These are phyloP conservation scores for Plantago ovata DNA, from an alignment of 257 asterid species.

Conservation along the genomic window DNA sequence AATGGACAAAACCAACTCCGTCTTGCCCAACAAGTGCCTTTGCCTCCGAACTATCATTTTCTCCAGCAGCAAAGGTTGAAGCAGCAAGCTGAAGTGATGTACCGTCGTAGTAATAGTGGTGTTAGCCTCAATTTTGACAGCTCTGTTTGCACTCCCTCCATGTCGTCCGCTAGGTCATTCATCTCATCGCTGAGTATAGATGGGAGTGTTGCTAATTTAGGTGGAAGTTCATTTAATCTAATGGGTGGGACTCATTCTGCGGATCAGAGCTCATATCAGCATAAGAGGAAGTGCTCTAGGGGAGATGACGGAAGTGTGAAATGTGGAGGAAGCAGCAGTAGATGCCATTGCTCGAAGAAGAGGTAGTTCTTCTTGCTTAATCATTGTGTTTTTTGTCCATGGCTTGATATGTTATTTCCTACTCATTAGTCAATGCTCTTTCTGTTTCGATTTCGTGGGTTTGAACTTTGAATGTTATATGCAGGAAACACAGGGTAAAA, in stretches of 20 bases:
- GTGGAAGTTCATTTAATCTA: slow-evolving; percentile 53
- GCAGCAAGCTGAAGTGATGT: slow-evolving; percentile 55
- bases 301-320: slow-evolving; percentile 88
- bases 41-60: slow-evolving; percentile 37
- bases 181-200: slow-evolving; percentile 85
- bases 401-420: background rate
- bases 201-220: slow-evolving; percentile 74
- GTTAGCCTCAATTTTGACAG: slow-evolving; percentile 79
- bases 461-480: background rate
- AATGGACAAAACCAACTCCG: slow-evolving; percentile 40
- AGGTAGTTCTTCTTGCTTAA: slow-evolving; percentile 42
- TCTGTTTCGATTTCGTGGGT: slow-evolving; percentile 8
- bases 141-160: slow-evolving; percentile 75
- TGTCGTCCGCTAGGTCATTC: slow-evolving; percentile 81
- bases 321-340: slow-evolving; percentile 79
- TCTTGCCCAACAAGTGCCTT: slow-evolving; percentile 35
- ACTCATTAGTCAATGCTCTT: background rate
- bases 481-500: slow-evolving; percentile 68
- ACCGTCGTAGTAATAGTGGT: slow-evolving; percentile 60
- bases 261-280: slow-evolving; percentile 59
- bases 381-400: background rate
- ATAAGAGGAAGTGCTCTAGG: slow-evolving; percentile 70
- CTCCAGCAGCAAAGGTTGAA: slow-evolving; percentile 64
- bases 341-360: slow-evolving; percentile 93
- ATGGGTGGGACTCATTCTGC: slow-evolving; percentile 73